A percentile compares a stretch with the other conserved stretches of the same genome.
Conservation (phyloP, 495 filamentous ascomycete species). For the Penicillium angulare region DNA sequence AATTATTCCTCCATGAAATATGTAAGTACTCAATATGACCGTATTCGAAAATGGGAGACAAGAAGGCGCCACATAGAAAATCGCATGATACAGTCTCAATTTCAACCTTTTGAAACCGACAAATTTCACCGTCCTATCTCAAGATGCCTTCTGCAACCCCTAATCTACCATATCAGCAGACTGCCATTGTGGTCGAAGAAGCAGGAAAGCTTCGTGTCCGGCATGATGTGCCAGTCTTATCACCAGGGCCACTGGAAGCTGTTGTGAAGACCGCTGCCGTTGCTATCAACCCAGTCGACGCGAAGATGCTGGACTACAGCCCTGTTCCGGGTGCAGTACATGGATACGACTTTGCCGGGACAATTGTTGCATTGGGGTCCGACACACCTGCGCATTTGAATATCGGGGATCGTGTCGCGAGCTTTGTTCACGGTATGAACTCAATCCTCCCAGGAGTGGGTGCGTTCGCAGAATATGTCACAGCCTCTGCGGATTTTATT, state of each 20-base stretch:
- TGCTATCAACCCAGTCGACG: not conserved
- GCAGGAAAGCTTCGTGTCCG: not conserved
- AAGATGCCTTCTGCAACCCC: no score
- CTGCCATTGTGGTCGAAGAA: not conserved
- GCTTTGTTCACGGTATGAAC: not conserved
- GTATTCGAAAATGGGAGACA: no score
- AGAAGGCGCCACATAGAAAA: no score
- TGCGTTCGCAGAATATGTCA: not conserved
- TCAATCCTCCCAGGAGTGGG: not conserved
- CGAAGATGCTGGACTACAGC: not conserved
- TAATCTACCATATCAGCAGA: no score
- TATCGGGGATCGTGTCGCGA: not conserved
- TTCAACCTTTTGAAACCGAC: no score
- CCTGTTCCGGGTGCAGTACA: not conserved
- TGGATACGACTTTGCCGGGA: not conserved
- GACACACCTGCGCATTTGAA: not conserved
- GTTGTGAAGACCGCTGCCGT: not conserved
- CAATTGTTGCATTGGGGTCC: not conserved
- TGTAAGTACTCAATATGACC: no score
- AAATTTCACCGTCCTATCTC: no score
- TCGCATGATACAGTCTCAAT: no score
- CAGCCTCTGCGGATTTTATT: not conserved
- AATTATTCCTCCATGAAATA: no score
- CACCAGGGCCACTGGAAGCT: not conserved
- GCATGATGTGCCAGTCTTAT: not conserved